Base-by-base conservation (phyloP, 1,139 yeast genomes). In the Pneumocystis oryctolagi region DNA sequence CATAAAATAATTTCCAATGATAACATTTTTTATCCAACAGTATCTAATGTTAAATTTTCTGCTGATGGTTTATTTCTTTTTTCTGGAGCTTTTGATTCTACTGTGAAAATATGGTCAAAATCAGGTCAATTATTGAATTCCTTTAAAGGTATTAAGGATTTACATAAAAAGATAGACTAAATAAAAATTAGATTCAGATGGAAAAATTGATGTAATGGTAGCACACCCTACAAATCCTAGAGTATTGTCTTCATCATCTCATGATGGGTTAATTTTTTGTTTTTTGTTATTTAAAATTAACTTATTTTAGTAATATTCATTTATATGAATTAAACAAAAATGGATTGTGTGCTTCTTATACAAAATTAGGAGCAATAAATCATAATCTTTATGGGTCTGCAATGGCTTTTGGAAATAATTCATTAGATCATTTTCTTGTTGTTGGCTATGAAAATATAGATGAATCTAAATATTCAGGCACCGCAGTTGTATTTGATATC, bases 381-480 rank as follows among this genome's bases (percentile, higher is more conserved):
- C 53, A 37, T 16, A 55, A 60, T 57, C 31, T 47, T 25, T 58
- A 58, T 53, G 62, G 60, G 6, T 59, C 62, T 35, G 62, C 62
- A 47, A 63, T 32, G 25, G 28, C 63, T 14, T 39, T 34, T 61
- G 56, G 58, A n/a, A n/a, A 30, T 31, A 34, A 34, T 39, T 5
- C 30, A 20, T 35, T 55, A 20, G 30, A 47, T 61, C 35, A 37
- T 28, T 18, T 34, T 31, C 60, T 59, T n/a, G 16, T 59, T 28
- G 42, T 60, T 32, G 63, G 63, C 3, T 62, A 62, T 31, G 63
- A 62, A 30, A 59, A 53, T 42, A 40, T 53, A 37, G 58, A 62
- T 30, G 32, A 42, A 18, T 32, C 32, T 18, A 40, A 53, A n/a
- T 47, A 30, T 12, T 34, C 30, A 16, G 63, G 63, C 3, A 35